Evolutionary conservation across 129 eudicot genomes (phyloP).

Genomic region (Silybum marianum): DNA sequence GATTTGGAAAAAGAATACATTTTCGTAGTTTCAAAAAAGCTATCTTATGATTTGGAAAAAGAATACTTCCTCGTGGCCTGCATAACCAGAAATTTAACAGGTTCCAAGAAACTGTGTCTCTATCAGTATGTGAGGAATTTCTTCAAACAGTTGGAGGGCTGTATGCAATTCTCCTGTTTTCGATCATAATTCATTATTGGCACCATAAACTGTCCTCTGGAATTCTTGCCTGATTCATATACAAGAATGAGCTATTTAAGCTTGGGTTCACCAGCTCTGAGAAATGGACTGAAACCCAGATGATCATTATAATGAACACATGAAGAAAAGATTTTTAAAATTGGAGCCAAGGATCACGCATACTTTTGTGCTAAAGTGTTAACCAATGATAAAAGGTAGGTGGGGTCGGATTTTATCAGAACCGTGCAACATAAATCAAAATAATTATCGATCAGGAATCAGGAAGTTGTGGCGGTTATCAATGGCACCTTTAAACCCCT

Average conservation of each 20-base stretch:
- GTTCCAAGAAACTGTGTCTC: not conserved
- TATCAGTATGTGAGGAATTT: not conserved
- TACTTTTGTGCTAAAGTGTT: slow-evolving; percentile 14
- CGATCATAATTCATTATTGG: not conserved
- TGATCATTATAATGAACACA: not conserved
- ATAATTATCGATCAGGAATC: not conserved
- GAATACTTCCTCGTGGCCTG: not conserved
- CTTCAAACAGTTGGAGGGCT: not conserved
- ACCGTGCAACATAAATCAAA: slow-evolving; percentile 18
- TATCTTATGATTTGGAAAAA: too few relatives aligned
- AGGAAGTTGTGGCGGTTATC: slow-evolving; percentile 27
- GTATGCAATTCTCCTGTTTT: not conserved
- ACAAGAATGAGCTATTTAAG: too few relatives aligned
- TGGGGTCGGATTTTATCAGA: slow-evolving; percentile 28
- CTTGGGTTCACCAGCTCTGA: too few relatives aligned
- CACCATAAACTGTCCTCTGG: not conserved
- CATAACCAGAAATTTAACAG: not conserved
- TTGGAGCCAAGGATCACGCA: not conserved
- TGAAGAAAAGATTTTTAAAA: not conserved
- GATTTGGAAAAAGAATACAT: too few relatives aligned
- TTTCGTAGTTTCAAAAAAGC: too few relatives aligned
- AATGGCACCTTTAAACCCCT: not conserved
- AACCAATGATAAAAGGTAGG: slow-evolving; percentile 15
- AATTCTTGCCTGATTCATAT: not conserved
- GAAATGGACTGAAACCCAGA: not conserved